Evolutionary conservation across 352 stramenopile genomes (phyloP), one percentile per base, ranked within the genome.

Genomic region (Stephanocyclus meneghinianus): DNA sequence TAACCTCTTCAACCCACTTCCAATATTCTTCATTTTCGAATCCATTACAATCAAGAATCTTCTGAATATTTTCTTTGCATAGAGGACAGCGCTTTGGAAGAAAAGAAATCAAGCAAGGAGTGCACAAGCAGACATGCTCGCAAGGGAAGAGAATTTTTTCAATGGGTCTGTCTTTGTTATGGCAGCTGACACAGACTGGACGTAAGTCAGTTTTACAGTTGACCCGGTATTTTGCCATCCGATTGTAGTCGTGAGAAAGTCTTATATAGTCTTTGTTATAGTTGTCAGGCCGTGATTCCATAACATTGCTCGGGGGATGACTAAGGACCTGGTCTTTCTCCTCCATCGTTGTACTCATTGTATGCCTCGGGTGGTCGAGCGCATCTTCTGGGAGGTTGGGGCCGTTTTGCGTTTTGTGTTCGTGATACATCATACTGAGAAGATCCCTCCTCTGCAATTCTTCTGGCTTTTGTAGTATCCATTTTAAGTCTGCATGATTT

Each of bases 111-210:
- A 73, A 51, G 59, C 76, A 84, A 26, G 42, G 15, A 42, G 2
- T 56, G 35, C 72, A 80, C 11, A 76, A 15, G 30, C 76, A 83
- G 47, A 30, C 67, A 53, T 84, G 70, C 37, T 80, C 70, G 32
- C 70, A 79, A 15, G 70, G 76, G 67, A 80, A 84, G 1, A 80
- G 50, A 13, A 74, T 50, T n/a, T 80, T 78, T 9, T 65, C 18
- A 0, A 63, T 16, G 18, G 40, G 26, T 60, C 15, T 45, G 47
- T 45, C 45, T 37, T 37, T 13, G 35, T 35, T 74, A 13, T 16
- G 35, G 18, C 70, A 80, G 16, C n/a, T 61, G 0, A 83, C 50
- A 69, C 76, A 84, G 37, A 29, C 35, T 51, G 32, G 16, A 16
- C 26, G 8, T 7, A 29, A 13, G 42, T 59, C 53, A 42, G 30